These are phyloP conservation scores for Curvularia spicifera DNA, from an alignment of 2,329 filamentous ascomycete genomes.

Conservation along the genomic window DNA sequence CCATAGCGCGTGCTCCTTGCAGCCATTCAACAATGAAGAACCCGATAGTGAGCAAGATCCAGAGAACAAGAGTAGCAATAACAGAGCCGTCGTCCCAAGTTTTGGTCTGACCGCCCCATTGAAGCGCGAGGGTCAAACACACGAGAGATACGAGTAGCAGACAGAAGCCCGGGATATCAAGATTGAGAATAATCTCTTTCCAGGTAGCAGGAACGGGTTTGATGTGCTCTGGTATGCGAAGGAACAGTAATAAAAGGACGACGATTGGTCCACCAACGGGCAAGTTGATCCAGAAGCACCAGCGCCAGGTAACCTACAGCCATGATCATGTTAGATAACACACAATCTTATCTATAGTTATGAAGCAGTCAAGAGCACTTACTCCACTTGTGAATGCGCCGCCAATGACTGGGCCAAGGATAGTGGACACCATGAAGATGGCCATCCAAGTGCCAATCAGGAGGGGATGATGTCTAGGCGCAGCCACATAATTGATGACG, in stretches of 20 bases:
- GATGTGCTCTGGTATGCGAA: constrained; percentile 29
- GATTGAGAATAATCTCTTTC: neutral
- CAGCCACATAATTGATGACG: neutral
- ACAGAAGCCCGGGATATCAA: neutral
- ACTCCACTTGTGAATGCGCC: neutral
- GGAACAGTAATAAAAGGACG: constrained; percentile 23
- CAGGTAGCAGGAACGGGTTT: neutral
- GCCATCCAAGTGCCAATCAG: neutral
- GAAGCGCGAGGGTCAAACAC: neutral
- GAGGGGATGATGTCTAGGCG: neutral
- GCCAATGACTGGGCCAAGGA: neutral
- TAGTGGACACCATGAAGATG: neutral
- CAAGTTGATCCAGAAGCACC: too few species aligned
- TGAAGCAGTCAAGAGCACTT: neutral
- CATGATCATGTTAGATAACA: neutral
- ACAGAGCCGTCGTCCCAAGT: neutral
- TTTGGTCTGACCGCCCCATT: neutral
- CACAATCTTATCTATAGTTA: too few species aligned
- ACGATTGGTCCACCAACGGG: neutral
- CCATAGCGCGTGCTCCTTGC: too few species aligned
- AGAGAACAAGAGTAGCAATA: neutral
- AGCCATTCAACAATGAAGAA: too few species aligned
- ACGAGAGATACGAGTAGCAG: neutral
- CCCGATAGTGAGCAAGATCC: too few species aligned
- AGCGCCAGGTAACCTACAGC: neutral